These are phyloP conservation scores for Neoboletus subvelutipes DNA, from an alignment of 768 basidiomycete genomes.

Conservation along the genomic window DNA sequence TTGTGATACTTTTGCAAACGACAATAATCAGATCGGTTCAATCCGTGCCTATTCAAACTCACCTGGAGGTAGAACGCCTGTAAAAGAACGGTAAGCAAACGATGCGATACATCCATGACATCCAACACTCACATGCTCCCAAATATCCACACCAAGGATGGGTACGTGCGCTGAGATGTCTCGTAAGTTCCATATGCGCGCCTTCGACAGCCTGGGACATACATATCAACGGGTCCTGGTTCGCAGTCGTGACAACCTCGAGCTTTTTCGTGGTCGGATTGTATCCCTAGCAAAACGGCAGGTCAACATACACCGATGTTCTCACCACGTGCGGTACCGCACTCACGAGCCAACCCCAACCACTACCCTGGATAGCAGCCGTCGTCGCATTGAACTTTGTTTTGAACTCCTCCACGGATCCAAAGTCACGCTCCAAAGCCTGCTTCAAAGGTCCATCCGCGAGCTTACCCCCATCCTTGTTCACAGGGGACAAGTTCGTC, in stretches of 20 bases:
- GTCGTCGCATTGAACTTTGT: slow-evolving; percentile 83
- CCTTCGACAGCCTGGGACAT: slow-evolving; percentile 17
- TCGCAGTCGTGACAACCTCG: slow-evolving; percentile 89
- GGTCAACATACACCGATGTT: neutral
- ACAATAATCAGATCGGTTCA: slow-evolving; percentile 12
- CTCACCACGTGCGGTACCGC: neutral
- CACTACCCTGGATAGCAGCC: slow-evolving; percentile 92
- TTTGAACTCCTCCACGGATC: slow-evolving; percentile 84
- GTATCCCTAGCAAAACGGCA: slow-evolving; percentile 53
- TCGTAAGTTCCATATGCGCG: slow-evolving; percentile 8
- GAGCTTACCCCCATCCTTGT: slow-evolving; percentile 62
- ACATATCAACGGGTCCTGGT: slow-evolving; percentile 91
- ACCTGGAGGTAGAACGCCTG: slow-evolving; percentile 66
- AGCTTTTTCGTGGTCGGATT: slow-evolving; percentile 66
- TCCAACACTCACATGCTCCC: slow-evolving; percentile 75
- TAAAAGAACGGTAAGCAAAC: slow-evolving; percentile 5
- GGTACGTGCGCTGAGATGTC: slow-evolving; percentile 67
- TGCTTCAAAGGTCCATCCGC: slow-evolving; percentile 66
- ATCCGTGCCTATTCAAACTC: neutral
- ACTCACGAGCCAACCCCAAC: slow-evolving; percentile 96
- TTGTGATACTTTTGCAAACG: slow-evolving; percentile 69
- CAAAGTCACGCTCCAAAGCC: slow-evolving; percentile 79
- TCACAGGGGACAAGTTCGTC: slow-evolving; percentile 88
- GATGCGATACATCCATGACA: slow-evolving; percentile 7
- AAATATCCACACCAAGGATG: slow-evolving; percentile 95